Conservation (phyloP, 2,329 filamentous ascomycete species). For the Sphaerulina musiva region DNA sequence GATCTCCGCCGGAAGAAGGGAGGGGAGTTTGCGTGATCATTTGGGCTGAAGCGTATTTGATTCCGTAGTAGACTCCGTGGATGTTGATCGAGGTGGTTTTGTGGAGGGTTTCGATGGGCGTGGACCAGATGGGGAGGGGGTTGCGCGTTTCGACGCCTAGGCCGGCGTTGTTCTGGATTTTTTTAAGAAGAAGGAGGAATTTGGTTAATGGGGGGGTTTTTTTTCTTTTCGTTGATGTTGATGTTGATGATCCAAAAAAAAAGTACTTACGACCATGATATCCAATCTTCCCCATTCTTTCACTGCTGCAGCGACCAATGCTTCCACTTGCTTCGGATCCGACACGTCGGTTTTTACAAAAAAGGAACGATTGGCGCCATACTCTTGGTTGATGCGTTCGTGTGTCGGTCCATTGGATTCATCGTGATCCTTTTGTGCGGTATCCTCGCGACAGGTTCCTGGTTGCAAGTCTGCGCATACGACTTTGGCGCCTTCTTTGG, state of each 20-base stretch:
- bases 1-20: conserved; percentile 30
- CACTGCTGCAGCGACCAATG: conserved; percentile 28
- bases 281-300: conserved; percentile 33
- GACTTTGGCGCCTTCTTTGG: conserved; percentile 30
- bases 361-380: conserved; percentile 16
- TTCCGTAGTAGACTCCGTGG: conserved; percentile 38
- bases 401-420: conserved; percentile 21
- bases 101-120: conserved; percentile 44
- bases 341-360: conserved; percentile 34
- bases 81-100: conserved; percentile 33
- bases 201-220: background rate
- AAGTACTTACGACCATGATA: conserved; percentile 22
- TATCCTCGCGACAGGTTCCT: conserved; percentile 18
- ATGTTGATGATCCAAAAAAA: too few relatives aligned
- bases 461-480: conserved; percentile 22
- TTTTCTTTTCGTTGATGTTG: too few relatives aligned
- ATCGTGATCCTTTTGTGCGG: conserved; percentile 12
- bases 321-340: conserved; percentile 27
- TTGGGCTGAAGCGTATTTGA: conserved; percentile 43
- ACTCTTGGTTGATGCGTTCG: conserved; percentile 15
- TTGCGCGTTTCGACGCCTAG: conserved; percentile 30
- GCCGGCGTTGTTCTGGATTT: conserved; percentile 34
- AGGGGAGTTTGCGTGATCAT: conserved; percentile 46
- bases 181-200: background rate
- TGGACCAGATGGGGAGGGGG: conserved; percentile 41